These are phyloP conservation scores for Trichoderma harzianum DNA, from an alignment of 2,329 filamentous ascomycete genomes.

Conservation along the genomic window DNA sequence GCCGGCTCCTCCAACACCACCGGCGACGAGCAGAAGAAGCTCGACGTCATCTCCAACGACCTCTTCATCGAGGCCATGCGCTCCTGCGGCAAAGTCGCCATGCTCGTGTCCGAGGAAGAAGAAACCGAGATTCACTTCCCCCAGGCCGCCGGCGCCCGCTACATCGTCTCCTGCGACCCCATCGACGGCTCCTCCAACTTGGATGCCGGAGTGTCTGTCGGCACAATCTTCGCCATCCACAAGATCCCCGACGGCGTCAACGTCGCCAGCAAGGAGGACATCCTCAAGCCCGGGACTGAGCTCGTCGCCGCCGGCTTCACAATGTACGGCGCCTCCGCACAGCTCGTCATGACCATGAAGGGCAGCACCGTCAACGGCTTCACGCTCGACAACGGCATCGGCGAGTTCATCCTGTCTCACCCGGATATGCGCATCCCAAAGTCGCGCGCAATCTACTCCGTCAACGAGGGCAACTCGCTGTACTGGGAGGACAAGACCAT, in stretches of 20 bases:
- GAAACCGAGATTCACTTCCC: conserved; percentile 89
- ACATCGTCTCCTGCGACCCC: conserved; percentile 94
- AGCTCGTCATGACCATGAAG: conserved; percentile 96
- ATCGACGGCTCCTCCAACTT: conserved; percentile 98
- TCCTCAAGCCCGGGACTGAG: conserved; percentile 85
- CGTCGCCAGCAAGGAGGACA: conserved; percentile 77
- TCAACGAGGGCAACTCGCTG: conserved; percentile 96
- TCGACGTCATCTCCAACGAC: conserved; percentile 98
- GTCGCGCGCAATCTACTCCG: conserved; percentile 84
- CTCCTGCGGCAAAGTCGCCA: conserved; percentile 82
- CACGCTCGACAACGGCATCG: conserved; percentile 92
- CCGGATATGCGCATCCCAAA: conserved; percentile 87
- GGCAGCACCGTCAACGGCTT: conserved; percentile 92
- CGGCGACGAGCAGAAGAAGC: conserved; percentile 98
- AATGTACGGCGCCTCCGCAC: conserved; percentile 97
- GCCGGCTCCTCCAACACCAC: conserved; percentile 93
- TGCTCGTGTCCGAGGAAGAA: conserved; percentile 97
- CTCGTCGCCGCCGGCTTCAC: conserved; percentile 96
- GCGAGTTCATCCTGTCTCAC: conserved; percentile 98
- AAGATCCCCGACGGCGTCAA: conserved; percentile 74
- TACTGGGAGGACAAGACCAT: conserved; percentile 92
- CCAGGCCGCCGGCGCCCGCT: conserved; percentile 70
- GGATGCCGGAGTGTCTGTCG: conserved; percentile 94
- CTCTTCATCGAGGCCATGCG: conserved; percentile 95
- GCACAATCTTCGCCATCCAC: conserved; percentile 95